A percentile compares a stretch with the other conserved stretches of the same genome.
Evolutionary conservation across 352 stramenopile genomes (phyloP).

Genomic region (Phytophthora pini): DNA sequence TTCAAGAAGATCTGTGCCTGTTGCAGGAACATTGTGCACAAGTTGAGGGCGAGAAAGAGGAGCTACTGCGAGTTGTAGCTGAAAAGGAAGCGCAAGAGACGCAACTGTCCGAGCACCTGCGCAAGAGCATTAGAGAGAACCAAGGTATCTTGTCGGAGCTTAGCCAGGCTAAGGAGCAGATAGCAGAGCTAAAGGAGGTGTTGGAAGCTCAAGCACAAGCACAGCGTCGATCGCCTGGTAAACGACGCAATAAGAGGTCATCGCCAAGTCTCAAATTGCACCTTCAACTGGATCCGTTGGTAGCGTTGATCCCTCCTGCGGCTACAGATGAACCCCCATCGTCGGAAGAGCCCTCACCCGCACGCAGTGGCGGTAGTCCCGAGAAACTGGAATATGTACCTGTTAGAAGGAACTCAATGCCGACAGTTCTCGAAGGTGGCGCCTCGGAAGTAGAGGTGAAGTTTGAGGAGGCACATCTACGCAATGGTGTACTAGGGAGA

Average conservation of each 20-base stretch:
- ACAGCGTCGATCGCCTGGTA: constrained; percentile 35
- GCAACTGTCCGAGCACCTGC: constrained; percentile 50
- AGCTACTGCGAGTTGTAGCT: constrained; percentile 43
- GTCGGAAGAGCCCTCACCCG: constrained; percentile 28
- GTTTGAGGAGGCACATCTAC: constrained; percentile 56
- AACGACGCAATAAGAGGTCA: constrained; percentile 19
- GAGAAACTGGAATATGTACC: constrained; percentile 27
- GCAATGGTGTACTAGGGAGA: constrained; percentile 47
- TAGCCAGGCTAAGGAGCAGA: constrained; percentile 44
- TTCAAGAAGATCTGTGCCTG: constrained; percentile 61
- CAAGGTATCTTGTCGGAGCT: constrained; percentile 57
- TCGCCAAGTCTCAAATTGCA: constrained; percentile 29
- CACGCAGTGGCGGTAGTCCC: constrained; percentile 21
- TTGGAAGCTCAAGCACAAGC: constrained; percentile 26
- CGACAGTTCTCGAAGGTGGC: constrained; percentile 21
- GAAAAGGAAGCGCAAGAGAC: constrained; percentile 50
- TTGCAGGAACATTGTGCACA: constrained; percentile 52
- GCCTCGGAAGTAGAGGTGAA: constrained; percentile 48
- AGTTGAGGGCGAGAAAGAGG: constrained; percentile 44
- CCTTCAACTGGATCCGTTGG: constrained; percentile 23
- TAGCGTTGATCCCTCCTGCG: constrained; percentile 1
- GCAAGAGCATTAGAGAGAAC: constrained; percentile 68
- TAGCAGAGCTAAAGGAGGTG: constrained; percentile 31
- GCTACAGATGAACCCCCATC: constrained; percentile 25
- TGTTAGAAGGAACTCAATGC: constrained; percentile 29